Base-by-base conservation (phyloP, 208 protist genomes). In the Leishmania lainsoni region DNA sequence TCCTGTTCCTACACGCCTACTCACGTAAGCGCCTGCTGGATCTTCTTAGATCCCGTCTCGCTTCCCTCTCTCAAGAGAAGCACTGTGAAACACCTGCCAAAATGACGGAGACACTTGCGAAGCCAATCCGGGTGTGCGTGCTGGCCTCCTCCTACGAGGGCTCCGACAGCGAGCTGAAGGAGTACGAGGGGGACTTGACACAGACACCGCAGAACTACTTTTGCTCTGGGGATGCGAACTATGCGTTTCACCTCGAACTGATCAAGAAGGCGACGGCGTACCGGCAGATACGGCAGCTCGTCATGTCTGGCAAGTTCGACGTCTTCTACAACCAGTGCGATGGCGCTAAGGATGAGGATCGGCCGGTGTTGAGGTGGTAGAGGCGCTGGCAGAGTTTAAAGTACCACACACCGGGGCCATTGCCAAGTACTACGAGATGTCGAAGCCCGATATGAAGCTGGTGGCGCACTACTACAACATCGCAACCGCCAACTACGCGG, bases 321-420 rank as follows among this genome's bases (percentile, higher is more conserved):
- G 88, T 97, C 29, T 98, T 97, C 79, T 96, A 96, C 83, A 98
- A 97, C 78, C 93, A 96, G 81, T 97, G 94, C 83, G 94, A 97
- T 79, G 94, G 94, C 26, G 94, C 94, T 17, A 92, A 92, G 76
- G 94, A 98, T 74, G 94, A 97, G 83, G 94, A 98, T 72, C 90
- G 93, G 95, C 94, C 4, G 94, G 94, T 0, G 87, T 93, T 10
- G 94, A 97, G 79, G 94, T 98, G 26, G 93, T 97, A 35, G 84
- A 89, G 79, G 90, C 93, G n/a, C 90, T 97, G 48, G 93, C 97
- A 81, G 91, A 96, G 86, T 98, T 97, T 74, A 84, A 93, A 59
- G 94, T 95, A 45, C 94, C 94, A 39, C 95, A 97, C 83, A 98
- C 94, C 42, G 95, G 93, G 17, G 94, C 94, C 63, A 94, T 93